Evolutionary conservation across 2,329 filamentous ascomycete genomes (phyloP).

Genomic region (Lachnellula cervina): DNA sequence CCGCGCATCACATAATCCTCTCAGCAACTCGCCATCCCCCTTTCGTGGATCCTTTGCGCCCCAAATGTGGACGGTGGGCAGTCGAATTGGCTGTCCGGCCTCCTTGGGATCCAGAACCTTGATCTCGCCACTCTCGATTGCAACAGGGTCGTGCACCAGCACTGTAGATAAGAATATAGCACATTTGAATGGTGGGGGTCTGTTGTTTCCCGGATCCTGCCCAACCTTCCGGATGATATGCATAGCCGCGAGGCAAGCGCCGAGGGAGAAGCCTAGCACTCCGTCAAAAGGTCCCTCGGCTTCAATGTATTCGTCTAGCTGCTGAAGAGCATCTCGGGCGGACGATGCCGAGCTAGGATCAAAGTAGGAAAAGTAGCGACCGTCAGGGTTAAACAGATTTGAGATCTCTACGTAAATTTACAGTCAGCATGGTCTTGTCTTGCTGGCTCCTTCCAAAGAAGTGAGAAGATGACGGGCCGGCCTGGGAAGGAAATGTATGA

Average conservation of each 20-base stretch:
- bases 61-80: conserved; percentile 3
- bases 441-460: not conserved
- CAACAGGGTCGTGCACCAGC: too few relatives aligned
- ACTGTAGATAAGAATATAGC: conserved; percentile 8
- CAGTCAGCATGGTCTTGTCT: not conserved
- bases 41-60: not conserved
- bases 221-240: not conserved
- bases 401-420: not conserved
- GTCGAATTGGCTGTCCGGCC: not conserved
- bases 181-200: conserved; percentile 5
- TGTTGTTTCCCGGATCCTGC: not conserved
- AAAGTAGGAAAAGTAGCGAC: conserved; percentile 7
- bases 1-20: not conserved
- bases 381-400: not conserved
- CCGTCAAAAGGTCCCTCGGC: conserved; percentile 15
- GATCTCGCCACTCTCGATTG: not conserved
- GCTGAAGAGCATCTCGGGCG: not conserved
- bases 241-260: conserved; percentile 37
- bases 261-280: conserved; percentile 13
- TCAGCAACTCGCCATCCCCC: not conserved
- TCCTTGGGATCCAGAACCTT: not conserved
- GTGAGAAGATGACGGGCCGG: too few relatives aligned
- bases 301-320: conserved; percentile 3
- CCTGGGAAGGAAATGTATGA: too few relatives aligned
- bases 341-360: not conserved